Evolutionary conservation across 1,284 basidiomycete genomes (phyloP).

Genomic region (Omphalotus olearius): DNA sequence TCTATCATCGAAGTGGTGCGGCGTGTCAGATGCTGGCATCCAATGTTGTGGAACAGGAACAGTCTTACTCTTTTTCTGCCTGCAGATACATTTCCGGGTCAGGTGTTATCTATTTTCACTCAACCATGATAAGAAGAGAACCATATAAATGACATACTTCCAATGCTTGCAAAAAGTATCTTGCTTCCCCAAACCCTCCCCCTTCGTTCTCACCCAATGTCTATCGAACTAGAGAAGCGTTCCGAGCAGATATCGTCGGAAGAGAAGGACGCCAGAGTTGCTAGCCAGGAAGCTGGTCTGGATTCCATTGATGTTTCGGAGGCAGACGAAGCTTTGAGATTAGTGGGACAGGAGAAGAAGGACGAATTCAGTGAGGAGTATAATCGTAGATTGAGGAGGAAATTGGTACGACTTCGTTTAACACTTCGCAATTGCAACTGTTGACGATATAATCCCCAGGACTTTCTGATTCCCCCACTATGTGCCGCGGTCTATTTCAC

Average conservation of each 20-base stretch:
- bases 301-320: slow-evolving; percentile 5
- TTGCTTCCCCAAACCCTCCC: background rate
- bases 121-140: slow-evolving; percentile 8
- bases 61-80: no score
- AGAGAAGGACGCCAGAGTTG: background rate
- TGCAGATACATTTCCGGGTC: no score
- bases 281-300: background rate
- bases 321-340: slow-evolving; percentile 51
- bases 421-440: background rate
- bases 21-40: no score
- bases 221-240: background rate
- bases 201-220: background rate
- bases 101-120: no score
- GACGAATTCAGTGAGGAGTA: slow-evolving; percentile 58
- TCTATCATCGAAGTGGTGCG: no score
- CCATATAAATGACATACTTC: no score
- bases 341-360: slow-evolving; percentile 50
- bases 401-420: slow-evolving; percentile 41
- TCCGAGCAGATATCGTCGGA: background rate
- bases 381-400: slow-evolving; percentile 49
- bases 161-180: background rate
- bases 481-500: slow-evolving; percentile 67
- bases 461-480: slow-evolving; percentile 53
- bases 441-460: slow-evolving; percentile 29
- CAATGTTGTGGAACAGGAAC: no score